A percentile compares a stretch with the other conserved stretches of the same genome.
These are phyloP conservation scores for Candida tropicalis DNA, from an alignment of 1,139 yeast species.

Conservation along the genomic window DNA sequence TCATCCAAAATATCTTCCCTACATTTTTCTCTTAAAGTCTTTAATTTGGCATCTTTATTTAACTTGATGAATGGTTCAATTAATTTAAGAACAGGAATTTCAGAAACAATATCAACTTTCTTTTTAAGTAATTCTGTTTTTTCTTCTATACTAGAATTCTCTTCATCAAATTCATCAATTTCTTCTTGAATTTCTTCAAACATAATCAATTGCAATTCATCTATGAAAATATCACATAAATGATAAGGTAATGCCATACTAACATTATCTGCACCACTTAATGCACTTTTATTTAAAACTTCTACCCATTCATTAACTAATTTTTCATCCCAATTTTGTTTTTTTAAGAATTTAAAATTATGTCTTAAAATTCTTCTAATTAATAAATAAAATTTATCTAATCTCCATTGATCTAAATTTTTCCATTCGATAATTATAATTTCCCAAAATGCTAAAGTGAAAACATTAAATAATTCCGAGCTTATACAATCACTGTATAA, in stretches of 20 bases:
- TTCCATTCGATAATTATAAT: slow-evolving; percentile 85
- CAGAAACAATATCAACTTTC: slow-evolving; percentile 35
- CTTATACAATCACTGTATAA: slow-evolving; percentile 52
- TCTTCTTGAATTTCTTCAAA: slow-evolving; percentile 50
- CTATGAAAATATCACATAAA: slow-evolving; percentile 78
- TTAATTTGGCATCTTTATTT: slow-evolving; percentile 51
- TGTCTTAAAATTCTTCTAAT: slow-evolving; percentile 76
- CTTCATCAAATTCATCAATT: slow-evolving; percentile 36
- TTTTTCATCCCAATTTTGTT: slow-evolving; percentile 57
- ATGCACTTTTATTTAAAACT: slow-evolving; percentile 44
- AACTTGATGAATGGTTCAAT: slow-evolving; percentile 62
- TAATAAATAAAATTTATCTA: slow-evolving; percentile 83
- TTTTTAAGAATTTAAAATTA: slow-evolving; percentile 57
- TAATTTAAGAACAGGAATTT: slow-evolving; percentile 57
- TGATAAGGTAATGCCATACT: slow-evolving; percentile 86
- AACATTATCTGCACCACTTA: slow-evolving; percentile 60
- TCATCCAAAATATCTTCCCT: slow-evolving; percentile 69
- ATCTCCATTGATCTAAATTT: slow-evolving; percentile 77
- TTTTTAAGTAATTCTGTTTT: slow-evolving; percentile 26
- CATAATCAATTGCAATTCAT: slow-evolving; percentile 75
- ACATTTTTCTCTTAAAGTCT: slow-evolving; percentile 68
- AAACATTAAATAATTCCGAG: slow-evolving; percentile 29
- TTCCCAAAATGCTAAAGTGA: slow-evolving; percentile 80
- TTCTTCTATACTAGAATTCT: slow-evolving; percentile 24
- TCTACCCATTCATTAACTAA: slow-evolving; percentile 50